Evolutionary conservation across 108 stramenopile species (phyloP).

Genomic region (Ochromonas danica): DNA sequence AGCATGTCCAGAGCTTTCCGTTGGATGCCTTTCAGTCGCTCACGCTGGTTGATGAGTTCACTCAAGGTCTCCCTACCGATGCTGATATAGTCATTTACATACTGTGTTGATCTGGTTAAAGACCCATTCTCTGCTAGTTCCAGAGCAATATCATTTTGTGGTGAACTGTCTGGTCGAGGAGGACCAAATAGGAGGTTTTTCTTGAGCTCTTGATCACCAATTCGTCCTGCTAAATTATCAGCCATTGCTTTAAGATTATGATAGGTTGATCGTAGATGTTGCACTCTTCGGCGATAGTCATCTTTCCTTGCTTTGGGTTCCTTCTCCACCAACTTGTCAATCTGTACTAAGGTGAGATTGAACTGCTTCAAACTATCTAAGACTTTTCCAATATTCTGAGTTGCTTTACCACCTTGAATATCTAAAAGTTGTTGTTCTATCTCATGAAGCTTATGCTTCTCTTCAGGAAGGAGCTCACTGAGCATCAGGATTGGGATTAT

Average conservation of each 20-base stretch:
- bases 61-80: slow-evolving; percentile 9
- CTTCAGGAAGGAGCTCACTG: slow-evolving; percentile 25
- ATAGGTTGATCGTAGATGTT: neutral
- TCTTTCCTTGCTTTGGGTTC: neutral
- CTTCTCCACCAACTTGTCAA: neutral
- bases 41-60: slow-evolving; percentile 1
- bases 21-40: slow-evolving; percentile 35
- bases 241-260: slow-evolving; percentile 10
- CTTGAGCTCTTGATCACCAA: neutral
- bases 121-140: slow-evolving; percentile 36
- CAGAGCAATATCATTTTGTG: neutral
- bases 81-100: slow-evolving; percentile 25
- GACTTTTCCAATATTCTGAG: neutral
- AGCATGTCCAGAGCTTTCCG: slow-evolving; percentile 22
- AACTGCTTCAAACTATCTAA: neutral
- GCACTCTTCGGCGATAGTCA: slow-evolving; percentile 7
- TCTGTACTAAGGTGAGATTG: neutral
- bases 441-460: slow-evolving; percentile 24
- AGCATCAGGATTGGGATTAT: slow-evolving; percentile 20
- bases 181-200: slow-evolving; percentile 20
- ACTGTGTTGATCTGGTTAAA: neutral
- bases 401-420: neutral
- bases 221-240: neutral
- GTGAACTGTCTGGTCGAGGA: neutral
- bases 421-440: slow-evolving; percentile 15